Evolutionary conservation across 208 protist species (phyloP).

Genomic region (Trypanosoma melophagium): DNA sequence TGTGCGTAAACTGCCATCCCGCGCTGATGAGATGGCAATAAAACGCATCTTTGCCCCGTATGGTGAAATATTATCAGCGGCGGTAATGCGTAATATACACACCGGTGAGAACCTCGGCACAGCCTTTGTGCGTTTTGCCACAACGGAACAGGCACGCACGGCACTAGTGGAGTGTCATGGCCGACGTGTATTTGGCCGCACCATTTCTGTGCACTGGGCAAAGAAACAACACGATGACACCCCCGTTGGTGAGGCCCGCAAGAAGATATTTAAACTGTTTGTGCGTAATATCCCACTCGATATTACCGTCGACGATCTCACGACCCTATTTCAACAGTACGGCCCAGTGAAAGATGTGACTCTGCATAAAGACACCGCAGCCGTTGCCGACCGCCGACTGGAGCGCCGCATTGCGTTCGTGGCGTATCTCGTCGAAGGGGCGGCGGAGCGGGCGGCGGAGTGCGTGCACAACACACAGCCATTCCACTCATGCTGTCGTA

Average conservation of each 20-base stretch:
- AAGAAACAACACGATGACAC: constrained; percentile 80
- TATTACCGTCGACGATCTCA: constrained; percentile 19
- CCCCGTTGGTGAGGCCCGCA: constrained; percentile 62
- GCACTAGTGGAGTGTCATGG: constrained; percentile 62
- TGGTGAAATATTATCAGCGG: constrained; percentile 56
- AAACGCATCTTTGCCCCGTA: constrained; percentile 57
- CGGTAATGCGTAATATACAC: constrained; percentile 87
- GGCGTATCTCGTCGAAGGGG: constrained; percentile 42
- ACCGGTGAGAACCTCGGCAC: constrained; percentile 79
- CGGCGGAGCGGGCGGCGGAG: constrained; percentile 54
- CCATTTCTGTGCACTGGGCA: constrained; percentile 80
- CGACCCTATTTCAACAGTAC: constrained; percentile 20
- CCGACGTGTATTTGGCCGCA: constrained; percentile 35
- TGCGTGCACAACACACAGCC: constrained; percentile 75
- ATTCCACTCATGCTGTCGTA: constrained; percentile 33
- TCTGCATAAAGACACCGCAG: constrained; percentile 64
- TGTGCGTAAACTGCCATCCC: constrained; percentile 66
- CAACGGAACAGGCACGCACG: constrained; percentile 50
- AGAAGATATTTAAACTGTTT: constrained; percentile 78
- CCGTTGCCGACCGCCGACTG: background rate
- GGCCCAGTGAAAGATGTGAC: constrained; percentile 51
- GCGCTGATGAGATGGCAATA: constrained; percentile 56
- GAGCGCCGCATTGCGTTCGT: constrained; percentile 58
- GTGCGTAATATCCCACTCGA: constrained; percentile 78
- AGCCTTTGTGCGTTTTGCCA: constrained; percentile 79